phyloP scores from a whole-genome alignment of 768 basidiomycete genomes.

The Mycena galericulata region DNA sequence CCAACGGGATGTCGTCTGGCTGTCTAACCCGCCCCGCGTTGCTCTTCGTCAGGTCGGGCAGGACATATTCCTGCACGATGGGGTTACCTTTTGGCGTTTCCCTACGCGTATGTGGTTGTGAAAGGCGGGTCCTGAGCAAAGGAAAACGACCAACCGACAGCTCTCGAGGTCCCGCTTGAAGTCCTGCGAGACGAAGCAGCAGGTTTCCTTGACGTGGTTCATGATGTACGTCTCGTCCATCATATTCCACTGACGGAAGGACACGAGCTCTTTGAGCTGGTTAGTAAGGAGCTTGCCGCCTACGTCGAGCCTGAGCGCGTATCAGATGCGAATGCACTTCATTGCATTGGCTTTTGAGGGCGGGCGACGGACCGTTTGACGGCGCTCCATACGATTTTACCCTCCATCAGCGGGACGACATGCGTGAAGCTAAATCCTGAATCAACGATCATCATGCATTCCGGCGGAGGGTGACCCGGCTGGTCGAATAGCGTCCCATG shows the following conservation, averaged over 20 bases:
- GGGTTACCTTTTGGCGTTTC: constrained; percentile 66
- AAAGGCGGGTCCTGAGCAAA: constrained; percentile 25
- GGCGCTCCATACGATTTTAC: constrained; percentile 80
- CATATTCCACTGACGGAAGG: constrained; percentile 98
- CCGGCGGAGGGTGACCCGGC: constrained; percentile 63
- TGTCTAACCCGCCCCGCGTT: constrained; percentile 68
- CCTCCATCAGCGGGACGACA: constrained; percentile 86
- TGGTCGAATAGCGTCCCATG: constrained; percentile 68
- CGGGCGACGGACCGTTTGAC: constrained; percentile 76
- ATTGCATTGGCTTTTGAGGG: constrained; percentile 28
- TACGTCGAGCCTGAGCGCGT: constrained; percentile 81
- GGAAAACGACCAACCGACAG: constrained; percentile 67
- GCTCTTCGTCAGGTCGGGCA: constrained; percentile 87
- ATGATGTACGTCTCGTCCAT: constrained; percentile 97
- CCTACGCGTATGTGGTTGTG: constrained; percentile 48
- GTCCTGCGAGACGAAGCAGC: constrained; percentile 85
- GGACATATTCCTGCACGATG: constrained; percentile 89
- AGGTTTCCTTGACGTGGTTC: constrained; percentile 91
- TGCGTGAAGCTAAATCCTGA: constrained; percentile 96
- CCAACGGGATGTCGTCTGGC: constrained; percentile 63
- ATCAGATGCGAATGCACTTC: neutral
- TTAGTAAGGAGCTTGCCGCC: constrained; percentile 97
- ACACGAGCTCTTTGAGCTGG: constrained; percentile 92
- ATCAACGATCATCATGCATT: constrained; percentile 88
- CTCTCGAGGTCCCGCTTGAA: constrained; percentile 81